Evolutionary conservation across 352 stramenopile species (phyloP).

Genomic region (Pythium chondricola): DNA sequence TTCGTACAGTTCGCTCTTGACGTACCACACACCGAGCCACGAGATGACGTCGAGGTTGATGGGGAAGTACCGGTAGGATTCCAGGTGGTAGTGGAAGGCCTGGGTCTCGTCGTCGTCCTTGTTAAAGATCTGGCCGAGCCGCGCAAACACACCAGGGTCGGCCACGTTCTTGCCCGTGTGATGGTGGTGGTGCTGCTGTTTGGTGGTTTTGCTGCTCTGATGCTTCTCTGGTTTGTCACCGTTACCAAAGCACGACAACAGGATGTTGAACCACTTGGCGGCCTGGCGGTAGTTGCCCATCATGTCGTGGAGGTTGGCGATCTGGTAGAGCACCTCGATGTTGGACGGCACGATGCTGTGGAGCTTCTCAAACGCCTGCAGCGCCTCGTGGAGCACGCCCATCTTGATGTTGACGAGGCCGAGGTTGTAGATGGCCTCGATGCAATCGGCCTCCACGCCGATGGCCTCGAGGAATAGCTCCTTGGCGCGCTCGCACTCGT

Average conservation of each 20-base stretch:
- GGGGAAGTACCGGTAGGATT: constrained; percentile 93
- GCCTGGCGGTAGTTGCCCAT: constrained; percentile 85
- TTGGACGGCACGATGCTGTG: constrained; percentile 93
- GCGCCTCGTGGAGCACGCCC: constrained; percentile 84
- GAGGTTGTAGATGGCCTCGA: constrained; percentile 96
- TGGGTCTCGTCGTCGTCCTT: constrained; percentile 92
- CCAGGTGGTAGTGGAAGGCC: constrained; percentile 94
- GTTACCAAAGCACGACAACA: constrained; percentile 89
- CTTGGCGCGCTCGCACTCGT: constrained; percentile 91
- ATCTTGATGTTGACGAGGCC: constrained; percentile 88
- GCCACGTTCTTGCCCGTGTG: constrained; percentile 53
- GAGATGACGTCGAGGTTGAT: constrained; percentile 96
- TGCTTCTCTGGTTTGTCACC: constrained; percentile 49
- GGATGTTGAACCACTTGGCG: constrained; percentile 93
- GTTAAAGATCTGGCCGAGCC: constrained; percentile 92
- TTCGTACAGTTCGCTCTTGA: constrained; percentile 96
- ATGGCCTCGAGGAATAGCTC: constrained; percentile 95
- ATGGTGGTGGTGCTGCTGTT: constrained; percentile 15
- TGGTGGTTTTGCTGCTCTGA: no score
- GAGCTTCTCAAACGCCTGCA: constrained; percentile 96
- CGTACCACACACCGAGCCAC: constrained; percentile 96
- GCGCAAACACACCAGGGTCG: constrained; percentile 72
- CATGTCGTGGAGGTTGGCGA: constrained; percentile 92
- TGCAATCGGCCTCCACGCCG: constrained; percentile 91
- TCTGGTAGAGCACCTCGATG: constrained; percentile 92